Evolutionary conservation across 2,329 filamentous ascomycete genomes (phyloP).

Genomic region (Trichoderma hamatum): DNA sequence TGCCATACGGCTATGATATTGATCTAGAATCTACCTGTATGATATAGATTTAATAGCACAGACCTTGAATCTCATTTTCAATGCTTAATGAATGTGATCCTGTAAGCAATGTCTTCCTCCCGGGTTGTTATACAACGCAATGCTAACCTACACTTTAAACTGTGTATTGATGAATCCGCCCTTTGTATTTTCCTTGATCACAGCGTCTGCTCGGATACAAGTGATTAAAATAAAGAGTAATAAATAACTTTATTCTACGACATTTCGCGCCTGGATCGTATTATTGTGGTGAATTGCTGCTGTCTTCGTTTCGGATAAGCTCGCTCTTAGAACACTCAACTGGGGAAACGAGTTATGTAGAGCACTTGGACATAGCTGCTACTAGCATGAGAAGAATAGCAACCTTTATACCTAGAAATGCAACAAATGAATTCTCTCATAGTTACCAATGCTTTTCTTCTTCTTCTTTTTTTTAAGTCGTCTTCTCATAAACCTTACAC

Average conservation of each 20-base stretch:
- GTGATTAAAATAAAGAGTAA: fast-evolving
- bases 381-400: background rate
- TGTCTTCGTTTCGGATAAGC: background rate
- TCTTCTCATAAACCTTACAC: background rate
- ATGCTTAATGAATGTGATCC: background rate
- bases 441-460: background rate
- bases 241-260: background rate
- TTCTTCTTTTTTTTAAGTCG: background rate
- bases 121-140: background rate
- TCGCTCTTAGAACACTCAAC: background rate
- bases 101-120: background rate
- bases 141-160: background rate
- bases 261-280: background rate
- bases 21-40: background rate
- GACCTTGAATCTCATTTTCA: background rate
- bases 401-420: background rate
- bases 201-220: background rate
- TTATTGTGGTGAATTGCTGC: background rate
- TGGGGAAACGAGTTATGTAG: background rate
- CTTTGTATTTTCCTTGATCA: background rate
- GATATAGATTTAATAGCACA: background rate
- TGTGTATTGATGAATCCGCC: background rate
- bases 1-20: background rate
- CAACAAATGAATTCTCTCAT: background rate
- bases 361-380: background rate